Percentiles rank a stretch among this genome's conserved stretches.
Conservation (phyloP, 257 asterid species). For the Fraxinus americana region DNA sequence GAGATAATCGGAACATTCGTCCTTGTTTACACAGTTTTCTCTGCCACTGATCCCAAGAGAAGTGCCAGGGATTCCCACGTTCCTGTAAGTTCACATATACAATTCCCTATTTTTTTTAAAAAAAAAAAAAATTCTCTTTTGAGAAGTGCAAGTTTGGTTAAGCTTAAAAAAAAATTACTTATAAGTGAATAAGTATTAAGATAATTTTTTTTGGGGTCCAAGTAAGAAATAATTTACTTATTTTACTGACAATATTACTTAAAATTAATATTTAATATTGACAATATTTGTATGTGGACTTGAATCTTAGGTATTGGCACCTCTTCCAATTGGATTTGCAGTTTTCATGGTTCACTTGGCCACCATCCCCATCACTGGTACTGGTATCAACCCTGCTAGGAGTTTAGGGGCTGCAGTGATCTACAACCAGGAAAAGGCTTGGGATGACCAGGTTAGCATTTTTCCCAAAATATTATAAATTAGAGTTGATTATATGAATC, state of each 20-base stretch:
- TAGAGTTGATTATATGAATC: no score
- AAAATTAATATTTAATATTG: background rate
- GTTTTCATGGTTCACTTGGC: background rate
- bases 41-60: constrained; percentile 67
- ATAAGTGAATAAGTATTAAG: no score
- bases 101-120: no score
- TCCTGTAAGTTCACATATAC: constrained; percentile 37
- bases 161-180: no score
- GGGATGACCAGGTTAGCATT: constrained; percentile 30
- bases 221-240: no score
- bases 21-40: constrained; percentile 50
- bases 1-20: constrained; percentile 48
- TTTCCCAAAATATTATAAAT: no score
- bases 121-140: no score
- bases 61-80: constrained; percentile 58
- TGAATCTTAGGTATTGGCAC: constrained; percentile 28
- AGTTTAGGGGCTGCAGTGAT: constrained; percentile 13
- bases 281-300: background rate
- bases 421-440: constrained; percentile 19
- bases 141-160: no score
- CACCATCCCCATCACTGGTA: background rate
- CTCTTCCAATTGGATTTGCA: constrained; percentile 25
- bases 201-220: no score
- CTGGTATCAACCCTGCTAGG: constrained; percentile 23
- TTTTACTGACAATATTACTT: no score